Evolutionary conservation across 441 rosid genomes (phyloP).

Genomic region (Pelargonium cotyledonis): DNA sequence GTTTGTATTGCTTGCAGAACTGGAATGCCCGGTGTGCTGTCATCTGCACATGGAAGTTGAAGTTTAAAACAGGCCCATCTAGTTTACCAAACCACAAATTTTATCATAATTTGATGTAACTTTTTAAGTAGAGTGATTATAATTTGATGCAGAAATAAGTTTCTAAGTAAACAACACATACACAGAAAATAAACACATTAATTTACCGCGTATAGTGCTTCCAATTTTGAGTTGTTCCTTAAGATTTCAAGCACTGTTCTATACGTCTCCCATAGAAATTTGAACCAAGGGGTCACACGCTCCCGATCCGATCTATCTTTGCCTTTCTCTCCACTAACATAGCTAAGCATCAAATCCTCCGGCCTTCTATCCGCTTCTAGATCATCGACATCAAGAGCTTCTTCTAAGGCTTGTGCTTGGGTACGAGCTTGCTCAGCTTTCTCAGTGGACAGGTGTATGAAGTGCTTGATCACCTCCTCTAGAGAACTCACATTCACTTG

Average conservation of each 20-base stretch:
- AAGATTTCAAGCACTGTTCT: slow-evolving; percentile 94
- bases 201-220: slow-evolving; percentile 94
- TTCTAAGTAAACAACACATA: neutral
- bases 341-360: slow-evolving; percentile 93
- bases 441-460: slow-evolving; percentile 89
- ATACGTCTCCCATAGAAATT: slow-evolving; percentile 99
- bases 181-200: neutral
- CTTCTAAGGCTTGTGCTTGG: slow-evolving; percentile 88
- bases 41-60: slow-evolving; percentile 52
- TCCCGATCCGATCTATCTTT: slow-evolving; percentile 98
- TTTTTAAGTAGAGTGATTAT: too few species aligned
- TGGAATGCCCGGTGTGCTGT: slow-evolving; percentile 96
- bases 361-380: slow-evolving; percentile 98
- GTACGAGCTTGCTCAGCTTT: slow-evolving; percentile 94
- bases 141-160: too few species aligned
- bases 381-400: slow-evolving; percentile 98
- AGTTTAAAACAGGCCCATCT: slow-evolving; percentile 5
- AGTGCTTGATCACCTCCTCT: slow-evolving; percentile 99
- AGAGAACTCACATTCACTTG: slow-evolving; percentile 91
- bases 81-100: neutral
- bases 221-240: slow-evolving; percentile 93
- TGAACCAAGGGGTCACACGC: slow-evolving; percentile 99
- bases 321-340: slow-evolving; percentile 98
- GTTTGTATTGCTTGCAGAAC: slow-evolving; percentile 92
- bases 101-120: too few species aligned